A percentile compares a stretch with the other conserved stretches of the same genome.
phyloP scores from a whole-genome alignment of 2,329 filamentous ascomycete species.

The Talaromyces marneffei region DNA sequence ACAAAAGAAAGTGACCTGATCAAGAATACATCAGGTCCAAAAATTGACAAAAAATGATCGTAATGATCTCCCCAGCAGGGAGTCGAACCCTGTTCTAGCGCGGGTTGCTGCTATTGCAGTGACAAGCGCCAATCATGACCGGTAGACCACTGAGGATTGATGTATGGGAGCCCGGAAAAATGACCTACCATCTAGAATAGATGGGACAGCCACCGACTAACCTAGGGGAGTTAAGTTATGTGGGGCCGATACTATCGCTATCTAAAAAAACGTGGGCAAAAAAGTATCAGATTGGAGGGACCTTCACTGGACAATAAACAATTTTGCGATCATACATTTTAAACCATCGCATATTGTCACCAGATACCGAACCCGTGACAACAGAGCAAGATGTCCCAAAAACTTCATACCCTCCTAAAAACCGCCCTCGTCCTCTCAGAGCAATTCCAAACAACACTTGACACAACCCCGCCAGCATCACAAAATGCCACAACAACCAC shows the following conservation, averaged over 20 bases:
- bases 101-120: background rate
- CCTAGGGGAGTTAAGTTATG: background rate
- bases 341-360: background rate
- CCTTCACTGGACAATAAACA: background rate
- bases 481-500: background rate
- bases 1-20: no score
- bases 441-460: constrained; percentile 36
- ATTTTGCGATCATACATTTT: no score
- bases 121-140: constrained; percentile 2
- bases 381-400: constrained; percentile 24
- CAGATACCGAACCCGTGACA: no score
- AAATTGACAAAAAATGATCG: background rate
- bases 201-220: background rate
- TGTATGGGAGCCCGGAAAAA: background rate
- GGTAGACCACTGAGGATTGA: constrained; percentile 1
- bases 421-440: constrained; percentile 34
- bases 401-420: constrained; percentile 26
- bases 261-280: background rate
- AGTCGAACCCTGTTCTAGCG: constrained; percentile 2
- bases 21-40: no score
- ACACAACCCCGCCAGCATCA: constrained; percentile 18
- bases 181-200: background rate
- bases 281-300: background rate
- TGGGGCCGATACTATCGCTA: background rate
- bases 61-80: background rate